phyloP scores from a whole-genome alignment of 2,329 filamentous ascomycete genomes.

The Helminthosporium solani region DNA sequence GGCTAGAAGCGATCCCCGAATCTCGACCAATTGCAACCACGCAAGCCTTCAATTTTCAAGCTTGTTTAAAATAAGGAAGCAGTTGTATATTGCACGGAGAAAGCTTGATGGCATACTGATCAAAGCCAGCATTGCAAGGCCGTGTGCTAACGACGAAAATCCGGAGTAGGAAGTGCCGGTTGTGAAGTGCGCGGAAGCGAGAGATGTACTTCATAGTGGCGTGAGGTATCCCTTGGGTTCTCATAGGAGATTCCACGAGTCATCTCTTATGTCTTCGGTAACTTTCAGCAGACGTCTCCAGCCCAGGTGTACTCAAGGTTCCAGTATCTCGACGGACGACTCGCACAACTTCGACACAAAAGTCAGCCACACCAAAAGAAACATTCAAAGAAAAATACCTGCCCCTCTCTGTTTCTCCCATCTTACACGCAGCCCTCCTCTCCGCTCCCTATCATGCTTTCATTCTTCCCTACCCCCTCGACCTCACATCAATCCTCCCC shows the following conservation, averaged over 20 bases:
- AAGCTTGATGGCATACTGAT: neutral
- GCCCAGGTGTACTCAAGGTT: too few relatives aligned
- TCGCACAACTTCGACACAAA: too few relatives aligned
- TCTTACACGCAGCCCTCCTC: neutral
- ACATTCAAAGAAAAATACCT: too few relatives aligned
- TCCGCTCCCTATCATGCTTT: neutral
- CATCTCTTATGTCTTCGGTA: neutral
- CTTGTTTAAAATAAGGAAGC: constrained; percentile 11
- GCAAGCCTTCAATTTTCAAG: neutral
- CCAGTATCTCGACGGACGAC: too few relatives aligned
- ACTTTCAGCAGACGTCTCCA: too few relatives aligned
- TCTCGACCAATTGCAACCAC: constrained; percentile 1
- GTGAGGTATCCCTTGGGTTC: too few relatives aligned
- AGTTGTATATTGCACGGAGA: neutral
- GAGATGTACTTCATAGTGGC: too few relatives aligned
- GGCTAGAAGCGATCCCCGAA: constrained; percentile 10
- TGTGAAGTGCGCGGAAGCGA: too few relatives aligned
- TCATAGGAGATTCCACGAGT: too few relatives aligned
- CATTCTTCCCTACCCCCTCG: neutral
- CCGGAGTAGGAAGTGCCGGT: neutral
- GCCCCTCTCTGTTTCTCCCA: too few relatives aligned
- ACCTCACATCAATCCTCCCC: constrained; percentile 6
- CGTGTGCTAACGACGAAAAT: neutral
- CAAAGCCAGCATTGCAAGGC: neutral
- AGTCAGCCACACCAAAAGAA: too few relatives aligned